Evolutionary conservation across 768 basidiomycete species (phyloP), one percentile per base, ranked within the genome.

Genomic region (Xerocomus spinulosus): DNA sequence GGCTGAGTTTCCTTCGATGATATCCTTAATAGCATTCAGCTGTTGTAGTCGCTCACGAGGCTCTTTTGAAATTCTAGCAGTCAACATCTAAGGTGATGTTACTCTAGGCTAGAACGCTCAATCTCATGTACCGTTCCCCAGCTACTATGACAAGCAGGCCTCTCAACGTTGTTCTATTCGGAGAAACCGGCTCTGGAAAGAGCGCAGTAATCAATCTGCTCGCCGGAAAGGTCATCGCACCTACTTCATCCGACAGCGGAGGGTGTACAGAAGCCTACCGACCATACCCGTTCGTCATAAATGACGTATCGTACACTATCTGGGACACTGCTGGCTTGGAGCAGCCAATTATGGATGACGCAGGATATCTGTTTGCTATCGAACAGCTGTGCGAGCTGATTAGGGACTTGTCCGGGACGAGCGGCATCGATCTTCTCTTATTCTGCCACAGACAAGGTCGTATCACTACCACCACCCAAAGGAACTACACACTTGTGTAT

Each of bases 101-200:
- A 17, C 15, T 13, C 12, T 9, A 15, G 25, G 6, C 25, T 15
- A 18, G 18, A 36, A 15, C 15, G 18, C 20, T 8, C 9, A 4
- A 30, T 45, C 34, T 36, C 34, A 45, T 26, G 20, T 21, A 36
- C 13, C 3, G 15, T 36, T 2, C 35, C 34, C 36, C 14, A 9
- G 18, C 28, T 15, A 20, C 42, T 9, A 45, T 45, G 43, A 18
- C 43, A 13, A 15, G n/a, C 43, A 25, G 13, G 26, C 7, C 44
- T 26, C 34, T 45, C 35, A 45, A 36, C 18, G 2, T 36, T 21
- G 35, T 45, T 25, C 34, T 45, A 10, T 45, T 36, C 10, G 34
- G 44, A 28, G 44, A 45, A 34, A 45, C 34, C 3, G 44, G 44
- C 21, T 45, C 44, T 9, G 34, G 44, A 26, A 45, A 45, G 44